These are phyloP conservation scores for Breynia disticha DNA, from an alignment of 441 rosid species.

Conservation along the genomic window DNA sequence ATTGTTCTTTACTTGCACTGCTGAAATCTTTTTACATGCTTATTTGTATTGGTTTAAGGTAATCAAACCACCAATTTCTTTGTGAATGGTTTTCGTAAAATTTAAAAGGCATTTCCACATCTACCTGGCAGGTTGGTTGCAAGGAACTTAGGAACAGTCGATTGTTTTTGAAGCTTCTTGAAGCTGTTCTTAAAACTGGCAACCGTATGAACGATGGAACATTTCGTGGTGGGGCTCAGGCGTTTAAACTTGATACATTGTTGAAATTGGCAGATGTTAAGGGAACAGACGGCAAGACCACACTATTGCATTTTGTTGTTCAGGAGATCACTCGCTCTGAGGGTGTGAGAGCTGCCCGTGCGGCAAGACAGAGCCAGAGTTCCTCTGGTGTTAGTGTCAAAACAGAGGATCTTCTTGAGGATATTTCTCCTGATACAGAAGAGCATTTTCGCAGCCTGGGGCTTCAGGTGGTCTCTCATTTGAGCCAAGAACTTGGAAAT, in stretches of 20 bases:
- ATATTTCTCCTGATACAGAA: conserved; percentile 41
- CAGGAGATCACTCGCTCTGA: conserved; percentile 90
- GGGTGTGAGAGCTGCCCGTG: conserved; percentile 77
- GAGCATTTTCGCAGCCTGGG: conserved; percentile 64
- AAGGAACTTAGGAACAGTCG: conserved; percentile 72
- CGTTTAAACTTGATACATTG: conserved; percentile 96
- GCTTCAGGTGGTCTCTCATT: conserved; percentile 67
- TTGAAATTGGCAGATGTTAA: conserved; percentile 88
- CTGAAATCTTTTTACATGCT: not conserved
- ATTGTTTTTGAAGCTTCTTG: conserved; percentile 86
- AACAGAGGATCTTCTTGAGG: conserved; percentile 70
- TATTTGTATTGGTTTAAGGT: conserved; percentile 2
- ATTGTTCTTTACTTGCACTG: no score
- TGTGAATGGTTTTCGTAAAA: conserved; percentile 1
- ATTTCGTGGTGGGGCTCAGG: conserved; percentile 94
- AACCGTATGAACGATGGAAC: conserved; percentile 99
- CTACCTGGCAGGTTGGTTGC: conserved; percentile 61
- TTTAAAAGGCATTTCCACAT: conserved; percentile 14
- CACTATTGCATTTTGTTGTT: conserved; percentile 95
- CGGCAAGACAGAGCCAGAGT: conserved; percentile 51
- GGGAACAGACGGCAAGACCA: conserved; percentile 93
- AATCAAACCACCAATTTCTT: not conserved
- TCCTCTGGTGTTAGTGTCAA: conserved; percentile 51
- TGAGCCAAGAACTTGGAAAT: conserved; percentile 67
- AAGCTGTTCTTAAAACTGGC: conserved; percentile 98